Percentiles rank a stretch among this genome's conserved stretches.
Evolutionary conservation across 352 stramenopile genomes (phyloP).

Genomic region (Aphanomyces astaci): DNA sequence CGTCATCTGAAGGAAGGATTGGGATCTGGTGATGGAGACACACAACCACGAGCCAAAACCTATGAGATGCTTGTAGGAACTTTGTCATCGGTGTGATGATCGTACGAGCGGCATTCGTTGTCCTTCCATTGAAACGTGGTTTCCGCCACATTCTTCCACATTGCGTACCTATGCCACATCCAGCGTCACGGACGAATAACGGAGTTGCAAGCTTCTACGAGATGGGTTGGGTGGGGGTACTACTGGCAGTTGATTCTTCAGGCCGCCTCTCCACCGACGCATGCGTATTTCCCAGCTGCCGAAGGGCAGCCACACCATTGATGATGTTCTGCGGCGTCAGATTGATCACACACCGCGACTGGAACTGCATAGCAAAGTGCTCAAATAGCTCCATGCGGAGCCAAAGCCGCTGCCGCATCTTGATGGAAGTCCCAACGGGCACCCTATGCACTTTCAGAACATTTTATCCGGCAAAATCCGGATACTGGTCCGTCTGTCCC

Average conservation of each 20-base stretch:
- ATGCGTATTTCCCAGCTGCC: constrained; percentile 26
- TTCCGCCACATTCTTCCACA: constrained; percentile 57
- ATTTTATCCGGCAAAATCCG: constrained; percentile 2
- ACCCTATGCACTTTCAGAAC: neutral
- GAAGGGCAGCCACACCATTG: constrained; percentile 48
- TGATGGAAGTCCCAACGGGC: neutral
- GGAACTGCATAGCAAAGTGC: constrained; percentile 63
- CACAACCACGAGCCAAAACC: constrained; percentile 72
- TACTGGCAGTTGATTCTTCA: neutral
- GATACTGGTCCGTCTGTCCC: neutral
- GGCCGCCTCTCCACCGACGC: neutral
- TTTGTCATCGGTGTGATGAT: neutral
- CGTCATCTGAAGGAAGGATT: constrained; percentile 28
- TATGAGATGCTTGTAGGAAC: too few relatives aligned
- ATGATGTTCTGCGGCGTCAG: constrained; percentile 58
- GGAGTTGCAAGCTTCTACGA: neutral
- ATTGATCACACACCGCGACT: constrained; percentile 55
- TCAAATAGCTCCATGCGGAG: constrained; percentile 81
- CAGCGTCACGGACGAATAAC: neutral
- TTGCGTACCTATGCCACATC: constrained; percentile 19
- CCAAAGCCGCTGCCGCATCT: constrained; percentile 41
- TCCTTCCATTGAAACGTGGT: constrained; percentile 70
- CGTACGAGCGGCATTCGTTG: constrained; percentile 59
- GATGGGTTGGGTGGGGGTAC: neutral
- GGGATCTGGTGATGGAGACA: constrained; percentile 66